A percentile compares a stretch with the other conserved stretches of the same genome.
phyloP scores from a whole-genome alignment of 2,329 filamentous ascomycete species.

The Pseudovirgaria hyperparasitica region DNA sequence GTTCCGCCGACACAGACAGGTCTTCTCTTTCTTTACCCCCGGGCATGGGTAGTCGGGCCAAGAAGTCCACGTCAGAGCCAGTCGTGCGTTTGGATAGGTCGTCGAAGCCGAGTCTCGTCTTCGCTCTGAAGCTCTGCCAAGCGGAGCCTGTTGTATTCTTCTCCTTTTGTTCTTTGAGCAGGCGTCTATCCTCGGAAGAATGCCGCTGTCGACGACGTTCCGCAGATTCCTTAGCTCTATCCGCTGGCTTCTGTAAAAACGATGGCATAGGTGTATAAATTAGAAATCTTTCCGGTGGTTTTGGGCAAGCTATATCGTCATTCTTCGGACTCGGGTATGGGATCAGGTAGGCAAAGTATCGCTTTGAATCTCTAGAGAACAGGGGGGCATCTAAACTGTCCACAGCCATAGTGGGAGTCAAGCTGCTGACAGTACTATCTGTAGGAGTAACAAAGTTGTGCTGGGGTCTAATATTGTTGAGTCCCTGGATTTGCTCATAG shows the following conservation, averaged over 20 bases:
- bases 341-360: conserved; percentile 26
- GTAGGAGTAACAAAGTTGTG: too few species aligned
- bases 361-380: too few species aligned
- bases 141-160: conserved; percentile 21
- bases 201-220: conserved; percentile 25
- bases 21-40: neutral
- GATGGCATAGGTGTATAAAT: conserved; percentile 27
- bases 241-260: conserved; percentile 17
- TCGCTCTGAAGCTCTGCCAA: conserved; percentile 24
- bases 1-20: too few species aligned
- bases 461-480: too few species aligned
- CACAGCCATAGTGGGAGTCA: too few species aligned
- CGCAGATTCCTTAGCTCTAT: conserved; percentile 23
- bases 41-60: conserved; percentile 17
- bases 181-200: conserved; percentile 27
- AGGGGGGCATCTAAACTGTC: too few species aligned
- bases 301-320: conserved; percentile 12
- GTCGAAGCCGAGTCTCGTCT: conserved; percentile 20
- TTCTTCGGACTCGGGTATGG: conserved; percentile 26
- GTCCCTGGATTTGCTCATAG: too few species aligned
- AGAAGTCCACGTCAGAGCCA: conserved; percentile 22
- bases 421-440: too few species aligned
- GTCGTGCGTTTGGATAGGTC: conserved; percentile 23
- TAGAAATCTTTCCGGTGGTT: conserved; percentile 21
- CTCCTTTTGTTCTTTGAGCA: conserved; percentile 21